Percentiles rank a stretch among this genome's conserved stretches.
Conservation (phyloP, 2,329 filamentous ascomycete species). For the Thelonectria discophora region DNA sequence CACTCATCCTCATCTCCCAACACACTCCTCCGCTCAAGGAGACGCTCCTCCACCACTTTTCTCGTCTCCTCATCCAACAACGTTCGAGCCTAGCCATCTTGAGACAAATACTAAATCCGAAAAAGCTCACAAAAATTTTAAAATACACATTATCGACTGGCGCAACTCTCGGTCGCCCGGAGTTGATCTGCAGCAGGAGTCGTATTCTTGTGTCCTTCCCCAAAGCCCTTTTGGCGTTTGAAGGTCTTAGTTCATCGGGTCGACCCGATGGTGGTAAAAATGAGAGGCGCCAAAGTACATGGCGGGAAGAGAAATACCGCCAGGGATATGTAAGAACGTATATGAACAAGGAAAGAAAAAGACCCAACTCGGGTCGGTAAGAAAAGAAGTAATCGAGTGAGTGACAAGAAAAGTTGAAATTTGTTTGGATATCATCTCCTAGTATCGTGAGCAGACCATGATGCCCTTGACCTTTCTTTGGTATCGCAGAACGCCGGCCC, state of each 20-base stretch:
- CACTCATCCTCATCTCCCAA: constrained; percentile 29
- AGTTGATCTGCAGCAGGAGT: constrained; percentile 26
- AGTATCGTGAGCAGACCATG: constrained; percentile 37
- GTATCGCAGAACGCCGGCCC: constrained; percentile 45
- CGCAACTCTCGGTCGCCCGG: constrained; percentile 26
- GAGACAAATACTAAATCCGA: constrained; percentile 34
- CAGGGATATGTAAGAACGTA: constrained; percentile 36
- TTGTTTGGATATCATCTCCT: constrained; percentile 37
- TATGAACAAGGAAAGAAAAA: constrained; percentile 38
- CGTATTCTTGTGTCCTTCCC: constrained; percentile 30
- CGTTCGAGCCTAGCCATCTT: constrained; percentile 34
- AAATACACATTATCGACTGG: constrained; percentile 44
- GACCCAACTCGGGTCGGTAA: constrained; percentile 25
- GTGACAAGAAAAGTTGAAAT: constrained; percentile 38
- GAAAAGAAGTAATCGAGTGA: constrained; percentile 33
- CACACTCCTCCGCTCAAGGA: constrained; percentile 22
- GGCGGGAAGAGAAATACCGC: constrained; percentile 27
- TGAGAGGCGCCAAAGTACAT: constrained; percentile 28
- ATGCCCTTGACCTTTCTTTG: constrained; percentile 35
- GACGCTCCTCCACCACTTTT: constrained; percentile 12
- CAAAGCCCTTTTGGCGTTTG: constrained; percentile 17
- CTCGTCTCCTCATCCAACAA: constrained; percentile 36
- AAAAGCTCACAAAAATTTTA: constrained; percentile 36
- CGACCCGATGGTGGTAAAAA: constrained; percentile 25
- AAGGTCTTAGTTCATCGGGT: constrained; percentile 22